These are phyloP conservation scores for Didymella glomerata DNA, from an alignment of 2,329 filamentous ascomycete genomes.

Conservation along the genomic window DNA sequence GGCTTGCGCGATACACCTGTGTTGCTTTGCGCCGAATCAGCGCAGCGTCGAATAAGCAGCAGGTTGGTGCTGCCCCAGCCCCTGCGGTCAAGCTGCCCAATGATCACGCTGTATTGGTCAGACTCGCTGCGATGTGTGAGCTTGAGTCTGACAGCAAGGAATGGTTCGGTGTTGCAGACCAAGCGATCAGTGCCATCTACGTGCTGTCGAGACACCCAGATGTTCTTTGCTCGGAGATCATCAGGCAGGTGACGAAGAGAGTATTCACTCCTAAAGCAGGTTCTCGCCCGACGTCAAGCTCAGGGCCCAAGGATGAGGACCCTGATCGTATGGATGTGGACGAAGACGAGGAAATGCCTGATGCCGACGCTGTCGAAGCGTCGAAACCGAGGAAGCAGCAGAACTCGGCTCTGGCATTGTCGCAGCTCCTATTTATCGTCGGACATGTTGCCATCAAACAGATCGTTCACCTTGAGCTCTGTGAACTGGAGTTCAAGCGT, in stretches of 20 bases:
- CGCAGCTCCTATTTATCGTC: constrained; percentile 92
- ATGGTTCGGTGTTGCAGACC: constrained; percentile 92
- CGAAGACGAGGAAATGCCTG: constrained; percentile 33
- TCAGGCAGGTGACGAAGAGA: constrained; percentile 83
- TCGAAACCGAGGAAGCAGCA: constrained; percentile 60
- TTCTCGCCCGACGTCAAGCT: constrained; percentile 43
- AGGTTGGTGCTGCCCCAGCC: constrained; percentile 62
- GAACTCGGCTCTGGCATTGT: constrained; percentile 78
- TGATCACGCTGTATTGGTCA: constrained; percentile 85
- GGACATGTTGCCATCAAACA: constrained; percentile 98
- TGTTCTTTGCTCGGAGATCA: constrained; percentile 87
- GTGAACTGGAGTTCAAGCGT: constrained; percentile 96
- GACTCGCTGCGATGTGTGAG: constrained; percentile 84
- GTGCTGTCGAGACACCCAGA: constrained; percentile 93
- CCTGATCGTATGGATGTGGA: constrained; percentile 23
- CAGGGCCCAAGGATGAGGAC: constrained; percentile 44
- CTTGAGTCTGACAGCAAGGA: constrained; percentile 90
- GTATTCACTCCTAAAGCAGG: constrained; percentile 73
- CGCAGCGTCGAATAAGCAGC: constrained; percentile 72
- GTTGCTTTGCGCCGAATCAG: constrained; percentile 92
- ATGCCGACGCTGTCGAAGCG: constrained; percentile 40
- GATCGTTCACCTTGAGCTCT: constrained; percentile 97
- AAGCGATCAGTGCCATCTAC: constrained; percentile 95
- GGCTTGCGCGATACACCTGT: constrained; percentile 93
- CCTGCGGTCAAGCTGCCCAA: constrained; percentile 81